A percentile compares a stretch with the other conserved stretches of the same genome.
phyloP scores from a whole-genome alignment of 2,329 filamentous ascomycete species.

The Penicillium sp. region DNA sequence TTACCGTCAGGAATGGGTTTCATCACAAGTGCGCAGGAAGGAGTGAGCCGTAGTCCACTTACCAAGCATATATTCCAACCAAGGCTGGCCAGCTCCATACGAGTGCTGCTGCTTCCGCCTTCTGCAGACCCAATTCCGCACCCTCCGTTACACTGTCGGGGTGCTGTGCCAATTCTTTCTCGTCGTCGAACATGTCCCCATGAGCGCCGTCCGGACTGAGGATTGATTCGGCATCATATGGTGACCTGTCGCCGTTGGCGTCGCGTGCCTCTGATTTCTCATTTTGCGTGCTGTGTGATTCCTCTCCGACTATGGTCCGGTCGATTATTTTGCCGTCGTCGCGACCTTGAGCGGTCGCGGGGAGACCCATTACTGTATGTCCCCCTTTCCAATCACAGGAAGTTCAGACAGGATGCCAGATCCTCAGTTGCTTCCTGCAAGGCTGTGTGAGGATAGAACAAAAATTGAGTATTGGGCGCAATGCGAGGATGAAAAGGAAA shows the following conservation, averaged over 20 bases:
- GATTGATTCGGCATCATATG: not conserved
- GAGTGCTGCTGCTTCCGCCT: slow-evolving; percentile 37
- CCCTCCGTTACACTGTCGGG: slow-evolving; percentile 13
- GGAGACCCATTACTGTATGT: slow-evolving; percentile 6
- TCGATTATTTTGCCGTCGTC: not conserved
- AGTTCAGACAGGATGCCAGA: not conserved
- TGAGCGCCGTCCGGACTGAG: not conserved
- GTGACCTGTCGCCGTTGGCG: not conserved
- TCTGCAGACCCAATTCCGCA: slow-evolving; percentile 19
- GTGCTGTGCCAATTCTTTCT: slow-evolving; percentile 12
- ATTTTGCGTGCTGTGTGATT: not conserved
- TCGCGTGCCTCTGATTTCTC: not conserved
- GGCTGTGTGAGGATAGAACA: not conserved
- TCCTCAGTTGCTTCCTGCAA: not conserved
- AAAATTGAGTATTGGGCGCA: not conserved
- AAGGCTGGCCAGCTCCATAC: slow-evolving; percentile 33
- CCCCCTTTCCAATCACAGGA: not conserved
- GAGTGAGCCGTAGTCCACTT: not conserved
- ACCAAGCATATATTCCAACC: slow-evolving; percentile 31
- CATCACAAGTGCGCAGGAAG: too few relatives aligned
- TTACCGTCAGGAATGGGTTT: not conserved
- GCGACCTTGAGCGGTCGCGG: not conserved
- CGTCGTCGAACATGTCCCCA: slow-evolving; percentile 14
- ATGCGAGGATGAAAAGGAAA: not conserved
- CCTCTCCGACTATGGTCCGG: not conserved